Evolutionary conservation across 371 early-diverging fungal species (phyloP).

Genomic region (Mucor lusitanicus): DNA sequence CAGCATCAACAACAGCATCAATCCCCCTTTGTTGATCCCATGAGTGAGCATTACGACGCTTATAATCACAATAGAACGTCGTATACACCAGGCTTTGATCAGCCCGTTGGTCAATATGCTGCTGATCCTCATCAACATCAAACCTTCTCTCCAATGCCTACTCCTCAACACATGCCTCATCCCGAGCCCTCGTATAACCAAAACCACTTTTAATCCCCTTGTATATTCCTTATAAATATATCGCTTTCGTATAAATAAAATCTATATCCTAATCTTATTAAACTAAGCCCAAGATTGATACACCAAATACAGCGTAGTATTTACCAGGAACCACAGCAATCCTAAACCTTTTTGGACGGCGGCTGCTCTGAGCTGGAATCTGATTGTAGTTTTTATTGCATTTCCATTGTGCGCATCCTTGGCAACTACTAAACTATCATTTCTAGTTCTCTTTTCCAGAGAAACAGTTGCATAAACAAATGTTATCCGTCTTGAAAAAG

Average conservation of each 20-base stretch:
- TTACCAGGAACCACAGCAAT: not conserved
- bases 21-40: slow-evolving; percentile 12
- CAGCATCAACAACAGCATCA: not conserved
- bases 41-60: not conserved
- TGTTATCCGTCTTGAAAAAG: not conserved
- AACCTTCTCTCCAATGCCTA: slow-evolving; percentile 25
- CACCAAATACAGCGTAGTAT: not conserved
- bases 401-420: not conserved
- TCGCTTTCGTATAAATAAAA: not conserved
- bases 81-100: slow-evolving; percentile 10
- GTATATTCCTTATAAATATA: not conserved
- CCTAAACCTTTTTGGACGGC: not conserved
- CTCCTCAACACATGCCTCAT: slow-evolving; percentile 22
- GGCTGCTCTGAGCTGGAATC: not conserved
- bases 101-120: slow-evolving; percentile 15
- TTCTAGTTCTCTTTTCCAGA: not conserved
- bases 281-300: not conserved
- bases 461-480: not conserved
- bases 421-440: not conserved
- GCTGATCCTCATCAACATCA: not conserved
- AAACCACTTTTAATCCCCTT: not conserved
- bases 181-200: slow-evolving; percentile 29
- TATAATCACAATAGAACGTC: slow-evolving; percentile 7
- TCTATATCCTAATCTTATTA: not conserved
- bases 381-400: not conserved